Conservation (phyloP, 1,284 basidiomycete species). For the Ustilago bromivora region DNA sequence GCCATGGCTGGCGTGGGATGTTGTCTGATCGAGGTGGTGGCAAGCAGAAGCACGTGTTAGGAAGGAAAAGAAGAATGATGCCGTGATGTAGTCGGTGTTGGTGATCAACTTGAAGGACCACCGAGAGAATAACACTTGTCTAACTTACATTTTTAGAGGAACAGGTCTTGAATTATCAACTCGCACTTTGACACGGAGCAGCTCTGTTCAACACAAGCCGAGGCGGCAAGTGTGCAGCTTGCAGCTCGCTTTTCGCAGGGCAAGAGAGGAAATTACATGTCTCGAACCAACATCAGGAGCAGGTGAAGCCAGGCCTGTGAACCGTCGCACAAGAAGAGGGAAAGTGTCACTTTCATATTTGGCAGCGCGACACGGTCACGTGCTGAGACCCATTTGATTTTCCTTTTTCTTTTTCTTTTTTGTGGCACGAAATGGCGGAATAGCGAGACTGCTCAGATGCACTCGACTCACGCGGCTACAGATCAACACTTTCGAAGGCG, state of each 20-base stretch:
- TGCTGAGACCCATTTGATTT: constrained; percentile 8
- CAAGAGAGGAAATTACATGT: constrained; percentile 29
- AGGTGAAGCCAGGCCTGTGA: not conserved
- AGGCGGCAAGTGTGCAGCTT: constrained; percentile 16
- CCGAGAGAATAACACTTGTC: not conserved
- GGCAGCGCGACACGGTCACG: constrained; percentile 41
- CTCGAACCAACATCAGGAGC: constrained; percentile 19
- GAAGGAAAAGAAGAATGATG: not conserved
- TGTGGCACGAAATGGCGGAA: constrained; percentile 5
- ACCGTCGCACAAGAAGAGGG: not conserved
- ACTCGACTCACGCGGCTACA: constrained; percentile 12
- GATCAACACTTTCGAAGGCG: constrained; percentile 25
- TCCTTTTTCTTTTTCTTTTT: not conserved
- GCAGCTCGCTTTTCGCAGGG: constrained; percentile 10
- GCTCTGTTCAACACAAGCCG: constrained; percentile 4
- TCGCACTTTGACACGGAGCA: constrained; percentile 5
- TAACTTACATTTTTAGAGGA: not conserved
- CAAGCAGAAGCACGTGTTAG: not conserved
- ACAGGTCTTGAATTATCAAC: not conserved
- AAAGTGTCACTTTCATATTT: constrained; percentile 33
- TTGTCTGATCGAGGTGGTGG: not conserved
- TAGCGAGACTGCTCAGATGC: not conserved
- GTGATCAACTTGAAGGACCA: not conserved
- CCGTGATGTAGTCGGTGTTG: not conserved
- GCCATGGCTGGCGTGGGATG: constrained; percentile 19